phyloP scores from a whole-genome alignment of 495 filamentous ascomycete genomes.

The Penicillium malachiteum region DNA sequence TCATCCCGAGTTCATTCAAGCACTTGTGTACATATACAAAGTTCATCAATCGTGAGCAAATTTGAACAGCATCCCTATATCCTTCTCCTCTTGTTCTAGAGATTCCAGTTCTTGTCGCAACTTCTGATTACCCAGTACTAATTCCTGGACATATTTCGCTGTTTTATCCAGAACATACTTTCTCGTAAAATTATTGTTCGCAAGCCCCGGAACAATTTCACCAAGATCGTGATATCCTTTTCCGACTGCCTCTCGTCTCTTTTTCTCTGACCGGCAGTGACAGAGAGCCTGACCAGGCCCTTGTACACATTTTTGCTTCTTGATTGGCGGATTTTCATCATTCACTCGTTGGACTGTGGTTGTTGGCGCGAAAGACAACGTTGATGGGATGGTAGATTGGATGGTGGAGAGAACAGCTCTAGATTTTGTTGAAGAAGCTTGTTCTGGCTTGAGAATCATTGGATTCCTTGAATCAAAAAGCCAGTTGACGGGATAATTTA shows the following conservation, averaged over 20 bases:
- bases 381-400: background rate
- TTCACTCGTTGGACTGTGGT: background rate
- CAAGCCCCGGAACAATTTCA: slow-evolving; percentile 16
- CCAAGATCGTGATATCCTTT: slow-evolving; percentile 21
- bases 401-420: background rate
- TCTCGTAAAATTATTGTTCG: slow-evolving; percentile 19
- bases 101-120: slow-evolving; percentile 9
- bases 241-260: slow-evolving; percentile 20
- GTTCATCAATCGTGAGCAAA: no score
- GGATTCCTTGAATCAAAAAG: background rate
- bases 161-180: slow-evolving; percentile 23
- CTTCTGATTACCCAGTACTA: slow-evolving; percentile 16
- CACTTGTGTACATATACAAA: no score
- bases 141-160: slow-evolving; percentile 13
- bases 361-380: background rate
- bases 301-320: slow-evolving; percentile 26
- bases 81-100: slow-evolving; percentile 7
- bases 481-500: background rate
- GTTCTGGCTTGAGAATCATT: background rate
- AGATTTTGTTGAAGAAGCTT: background rate
- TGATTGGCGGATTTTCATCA: slow-evolving; percentile 1
- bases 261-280: slow-evolving; percentile 29
- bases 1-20: no score
- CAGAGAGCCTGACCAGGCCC: slow-evolving; percentile 23
- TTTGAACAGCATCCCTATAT: no score